Evolutionary conservation across 2,329 filamentous ascomycete species (phyloP), one percentile per base, ranked within the genome.

Genomic region (Monosporascus cannonballus): DNA sequence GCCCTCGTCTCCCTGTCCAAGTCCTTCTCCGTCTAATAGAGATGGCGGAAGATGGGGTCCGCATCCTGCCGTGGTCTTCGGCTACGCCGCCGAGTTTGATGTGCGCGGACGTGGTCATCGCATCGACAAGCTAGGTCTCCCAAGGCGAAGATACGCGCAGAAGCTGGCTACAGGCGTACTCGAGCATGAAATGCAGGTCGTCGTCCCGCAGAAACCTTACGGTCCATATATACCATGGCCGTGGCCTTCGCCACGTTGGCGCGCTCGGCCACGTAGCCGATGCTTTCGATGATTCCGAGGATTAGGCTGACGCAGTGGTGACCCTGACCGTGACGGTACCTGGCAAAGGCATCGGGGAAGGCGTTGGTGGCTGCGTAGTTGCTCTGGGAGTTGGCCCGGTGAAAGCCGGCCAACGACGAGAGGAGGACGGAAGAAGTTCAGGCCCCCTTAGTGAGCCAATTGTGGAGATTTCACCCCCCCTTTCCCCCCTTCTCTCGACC

Each of bases 171-270:
- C 50, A 55, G 3, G 53, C 50, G 14, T 44, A 55, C 24, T 51
- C 42, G 4, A 55, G 47, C 53, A 55, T 50, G 53, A 55, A 55
- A n/a, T 55, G 48, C n/a, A 55, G 47, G 22, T 52, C 50, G n/a
- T 36, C 25, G 37, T 52, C 48, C 4, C 39, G n/a, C 14, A 55
- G 41, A 14, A 14, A 24, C 41, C 27, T 52, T 55, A 7, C 47
- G 44, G n/a, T 52, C 50, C 9, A 42, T 52, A n/a, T 50, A 52
- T 17, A 46, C 46, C 38, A 55, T 50, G 3, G 50, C 47, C 3
- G 52, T 20, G 15, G 38, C 22, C 48, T 50, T 39, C 17, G 51
- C 47, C 7, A 50, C 41, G 27, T 51, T 47, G 22, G 48, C 36
- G 22, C 48, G 48, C 48, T 58, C 51, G 1, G 57, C 56, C 4